These are phyloP conservation scores for Neofusicoccum sp. DNA, from an alignment of 2,329 filamentous ascomycete genomes.

Conservation along the genomic window DNA sequence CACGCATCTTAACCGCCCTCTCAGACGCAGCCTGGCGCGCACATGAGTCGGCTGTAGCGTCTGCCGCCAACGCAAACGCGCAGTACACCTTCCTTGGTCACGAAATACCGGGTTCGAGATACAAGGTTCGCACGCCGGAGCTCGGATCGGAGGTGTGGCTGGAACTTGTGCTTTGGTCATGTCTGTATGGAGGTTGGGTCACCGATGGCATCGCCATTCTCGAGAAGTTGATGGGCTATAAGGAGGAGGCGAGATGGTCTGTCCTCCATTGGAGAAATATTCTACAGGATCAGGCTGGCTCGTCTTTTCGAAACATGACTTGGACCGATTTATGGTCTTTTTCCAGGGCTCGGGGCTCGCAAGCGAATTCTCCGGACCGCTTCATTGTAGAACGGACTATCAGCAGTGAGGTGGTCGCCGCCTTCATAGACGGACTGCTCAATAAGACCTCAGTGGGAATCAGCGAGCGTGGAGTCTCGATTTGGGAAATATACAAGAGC, in stretches of 20 bases:
- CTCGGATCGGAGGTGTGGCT: constrained; percentile 53
- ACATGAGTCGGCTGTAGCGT: constrained; percentile 41
- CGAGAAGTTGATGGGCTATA: constrained; percentile 29
- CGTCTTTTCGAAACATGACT: constrained; percentile 6
- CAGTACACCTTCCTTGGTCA: constrained; percentile 43
- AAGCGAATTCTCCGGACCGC: constrained; percentile 10
- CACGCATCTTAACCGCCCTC: constrained; percentile 51
- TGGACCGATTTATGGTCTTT: constrained; percentile 12
- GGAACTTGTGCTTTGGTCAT: constrained; percentile 56
- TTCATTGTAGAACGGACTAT: constrained; percentile 49
- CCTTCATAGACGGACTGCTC: constrained; percentile 56
- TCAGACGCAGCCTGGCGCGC: constrained; percentile 55
- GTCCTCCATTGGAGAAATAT: constrained; percentile 47
- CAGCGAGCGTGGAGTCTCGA: constrained; percentile 39
- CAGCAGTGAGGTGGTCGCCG: constrained; percentile 60
- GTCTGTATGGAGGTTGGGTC: constrained; percentile 52
- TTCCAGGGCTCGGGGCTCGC: constrained; percentile 1
- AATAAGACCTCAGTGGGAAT: constrained; percentile 47
- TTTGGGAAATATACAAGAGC: background rate
- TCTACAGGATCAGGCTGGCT: background rate
- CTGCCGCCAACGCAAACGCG: constrained; percentile 36
- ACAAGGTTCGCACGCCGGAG: constrained; percentile 43
- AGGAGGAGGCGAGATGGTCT: constrained; percentile 30
- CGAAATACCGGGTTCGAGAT: constrained; percentile 48
- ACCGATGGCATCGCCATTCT: constrained; percentile 47